Conservation (phyloP, 2,329 filamentous ascomycete genomes). For the Cladophialophora bantiana region DNA sequence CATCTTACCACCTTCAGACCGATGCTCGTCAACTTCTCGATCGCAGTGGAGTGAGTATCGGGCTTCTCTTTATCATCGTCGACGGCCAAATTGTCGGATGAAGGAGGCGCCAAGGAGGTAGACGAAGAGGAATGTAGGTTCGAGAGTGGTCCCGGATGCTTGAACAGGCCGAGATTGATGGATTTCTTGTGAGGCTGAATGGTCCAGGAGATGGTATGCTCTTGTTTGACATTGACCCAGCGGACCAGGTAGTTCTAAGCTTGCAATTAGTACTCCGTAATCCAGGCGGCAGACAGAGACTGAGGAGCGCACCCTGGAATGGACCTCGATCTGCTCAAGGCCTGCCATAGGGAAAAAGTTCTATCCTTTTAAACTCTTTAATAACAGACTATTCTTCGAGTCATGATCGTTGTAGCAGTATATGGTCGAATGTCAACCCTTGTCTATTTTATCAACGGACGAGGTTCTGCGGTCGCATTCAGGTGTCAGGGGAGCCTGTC, state of each 20-base stretch:
- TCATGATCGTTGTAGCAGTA: slow-evolving; percentile 11
- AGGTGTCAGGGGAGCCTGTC: neutral
- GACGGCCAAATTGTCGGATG: slow-evolving; percentile 45
- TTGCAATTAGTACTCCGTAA: slow-evolving; percentile 15
- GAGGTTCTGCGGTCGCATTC: neutral
- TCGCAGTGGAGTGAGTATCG: slow-evolving; percentile 65
- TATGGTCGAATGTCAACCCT: neutral
- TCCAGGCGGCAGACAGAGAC: neutral
- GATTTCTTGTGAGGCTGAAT: slow-evolving; percentile 98
- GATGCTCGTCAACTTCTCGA: slow-evolving; percentile 68
- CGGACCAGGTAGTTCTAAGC: slow-evolving; percentile 92
- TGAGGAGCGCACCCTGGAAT: slow-evolving; percentile 79
- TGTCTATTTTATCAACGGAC: neutral
- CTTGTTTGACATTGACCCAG: slow-evolving; percentile 90
- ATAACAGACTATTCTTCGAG: neutral
- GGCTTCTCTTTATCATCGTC: slow-evolving; percentile 46
- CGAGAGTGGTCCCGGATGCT: slow-evolving; percentile 78
- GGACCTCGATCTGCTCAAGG: slow-evolving; percentile 95
- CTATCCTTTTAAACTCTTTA: neutral
- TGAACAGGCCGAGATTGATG: slow-evolving; percentile 97
- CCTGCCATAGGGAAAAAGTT: slow-evolving; percentile 71
- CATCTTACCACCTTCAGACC: slow-evolving; percentile 72
- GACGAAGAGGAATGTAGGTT: slow-evolving; percentile 54
- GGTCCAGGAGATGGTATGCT: slow-evolving; percentile 95
- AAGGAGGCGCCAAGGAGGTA: slow-evolving; percentile 57